Conservation (phyloP, 805 yeast species). For the Saturnispora saitoi region DNA sequence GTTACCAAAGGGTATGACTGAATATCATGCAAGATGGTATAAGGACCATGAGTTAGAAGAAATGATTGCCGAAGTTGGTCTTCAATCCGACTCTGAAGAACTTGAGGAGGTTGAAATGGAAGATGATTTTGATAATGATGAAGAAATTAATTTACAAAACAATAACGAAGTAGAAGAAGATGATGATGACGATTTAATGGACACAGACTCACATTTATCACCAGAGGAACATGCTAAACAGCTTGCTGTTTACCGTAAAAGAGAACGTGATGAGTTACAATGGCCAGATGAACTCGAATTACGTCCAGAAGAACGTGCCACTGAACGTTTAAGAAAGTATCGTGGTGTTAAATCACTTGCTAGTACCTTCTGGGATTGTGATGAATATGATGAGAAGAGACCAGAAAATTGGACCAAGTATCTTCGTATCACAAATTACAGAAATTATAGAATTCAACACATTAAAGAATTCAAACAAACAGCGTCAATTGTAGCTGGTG, state of each 20-base stretch:
- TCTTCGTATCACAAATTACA: conserved; percentile 65
- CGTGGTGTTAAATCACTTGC: conserved; percentile 82
- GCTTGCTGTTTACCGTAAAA: conserved; percentile 53
- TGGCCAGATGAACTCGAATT: conserved; percentile 95
- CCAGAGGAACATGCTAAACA: conserved; percentile 82
- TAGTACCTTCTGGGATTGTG: conserved; percentile 78
- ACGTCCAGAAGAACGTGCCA: conserved; percentile 65
- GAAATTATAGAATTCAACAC: conserved; percentile 63
- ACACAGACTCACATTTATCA: conserved; percentile 61
- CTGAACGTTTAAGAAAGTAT: conserved; percentile 65
- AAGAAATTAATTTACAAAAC: not conserved
- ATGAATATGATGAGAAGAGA: conserved; percentile 62
- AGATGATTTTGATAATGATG: conserved; percentile 12
- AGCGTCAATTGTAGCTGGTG: conserved; percentile 52
- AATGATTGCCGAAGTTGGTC: conserved; percentile 33
- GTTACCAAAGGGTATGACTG: conserved; percentile 66
- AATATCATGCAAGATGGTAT: conserved; percentile 70
- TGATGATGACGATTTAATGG: conserved; percentile 43
- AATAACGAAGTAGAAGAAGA: too few species aligned
- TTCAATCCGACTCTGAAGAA: conserved; percentile 25
- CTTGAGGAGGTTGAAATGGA: conserved; percentile 35
- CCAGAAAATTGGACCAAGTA: conserved; percentile 77
- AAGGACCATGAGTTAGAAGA: conserved; percentile 49
- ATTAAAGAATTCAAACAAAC: conserved; percentile 47
- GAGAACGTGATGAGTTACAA: conserved; percentile 77